phyloP scores from a whole-genome alignment of 257 asterid genomes.

The Lycium barbarum region DNA sequence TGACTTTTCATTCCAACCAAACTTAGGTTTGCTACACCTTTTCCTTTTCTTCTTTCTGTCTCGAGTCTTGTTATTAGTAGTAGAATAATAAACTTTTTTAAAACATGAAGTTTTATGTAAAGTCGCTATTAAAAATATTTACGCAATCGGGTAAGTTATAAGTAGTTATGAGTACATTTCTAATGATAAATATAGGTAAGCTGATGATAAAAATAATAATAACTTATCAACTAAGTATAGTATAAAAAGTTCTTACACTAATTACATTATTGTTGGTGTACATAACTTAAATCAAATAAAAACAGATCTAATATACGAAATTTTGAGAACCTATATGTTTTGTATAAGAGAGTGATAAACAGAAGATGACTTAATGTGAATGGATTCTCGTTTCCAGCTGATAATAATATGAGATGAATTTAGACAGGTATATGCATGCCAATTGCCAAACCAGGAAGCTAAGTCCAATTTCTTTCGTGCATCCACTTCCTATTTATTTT shows the following conservation, averaged over 20 bases:
- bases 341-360: not conserved
- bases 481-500: not conserved
- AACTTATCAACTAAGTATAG: not conserved
- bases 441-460: too few relatives aligned
- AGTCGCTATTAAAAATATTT: not conserved
- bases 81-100: too few relatives aligned
- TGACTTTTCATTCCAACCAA: conserved; percentile 65
- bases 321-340: not conserved
- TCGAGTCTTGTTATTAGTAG: too few relatives aligned
- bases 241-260: not conserved
- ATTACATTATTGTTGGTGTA: not conserved
- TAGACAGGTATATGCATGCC: not conserved
- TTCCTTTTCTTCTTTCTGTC: too few relatives aligned
- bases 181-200: not conserved
- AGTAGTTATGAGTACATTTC: not conserved
- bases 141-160: not conserved
- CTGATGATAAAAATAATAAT: too few relatives aligned
- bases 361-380: not conserved
- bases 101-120: not conserved
- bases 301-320: not conserved
- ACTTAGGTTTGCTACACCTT: conserved; percentile 36
- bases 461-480: conserved; percentile 10
- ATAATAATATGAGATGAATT: not conserved
- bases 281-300: not conserved
- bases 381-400: not conserved